phyloP scores from a whole-genome alignment of 495 filamentous ascomycete genomes.

The Emericellopsis terricola region DNA sequence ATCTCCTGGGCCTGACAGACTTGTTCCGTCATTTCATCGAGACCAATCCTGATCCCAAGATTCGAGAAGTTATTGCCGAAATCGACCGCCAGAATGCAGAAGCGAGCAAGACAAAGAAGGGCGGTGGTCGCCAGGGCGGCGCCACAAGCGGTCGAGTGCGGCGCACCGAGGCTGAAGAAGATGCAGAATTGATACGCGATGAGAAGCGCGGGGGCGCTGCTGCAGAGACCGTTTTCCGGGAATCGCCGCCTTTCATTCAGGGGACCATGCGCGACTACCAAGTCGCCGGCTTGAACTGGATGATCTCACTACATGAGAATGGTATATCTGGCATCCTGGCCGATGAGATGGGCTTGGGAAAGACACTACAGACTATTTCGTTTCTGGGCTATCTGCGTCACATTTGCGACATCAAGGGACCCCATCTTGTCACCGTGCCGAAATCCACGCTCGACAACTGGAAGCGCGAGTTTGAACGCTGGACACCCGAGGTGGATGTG shows the following conservation, averaged over 20 bases:
- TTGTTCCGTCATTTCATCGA: conserved; percentile 99
- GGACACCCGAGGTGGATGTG: conserved; percentile 92
- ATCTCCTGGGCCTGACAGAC: conserved; percentile 88
- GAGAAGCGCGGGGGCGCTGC: conserved; percentile 76
- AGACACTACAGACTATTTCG: conserved; percentile 77
- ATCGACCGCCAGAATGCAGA: conserved; percentile 86
- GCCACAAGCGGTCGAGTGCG: conserved; percentile 66
- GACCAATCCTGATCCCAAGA: conserved; percentile 79
- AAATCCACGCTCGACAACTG: conserved; percentile 99
- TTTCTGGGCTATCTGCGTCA: conserved; percentile 91
- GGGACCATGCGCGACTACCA: conserved; percentile 93
- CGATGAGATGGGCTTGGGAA: conserved; percentile 94
- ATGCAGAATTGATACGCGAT: conserved; percentile 84
- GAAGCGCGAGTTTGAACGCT: conserved; percentile 82
- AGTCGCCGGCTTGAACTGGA: conserved; percentile 86
- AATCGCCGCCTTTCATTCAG: conserved; percentile 80
- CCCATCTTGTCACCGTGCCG: conserved; percentile 86
- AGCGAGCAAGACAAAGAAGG: conserved; percentile 49
- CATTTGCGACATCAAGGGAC: conserved; percentile 69
- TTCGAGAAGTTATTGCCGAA: conserved; percentile 79
- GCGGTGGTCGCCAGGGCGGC: conserved; percentile 59
- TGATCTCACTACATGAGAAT: conserved; percentile 96
- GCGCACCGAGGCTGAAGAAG: conserved; percentile 93
- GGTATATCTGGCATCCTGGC: conserved; percentile 96
- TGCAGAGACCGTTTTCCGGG: conserved; percentile 76